A percentile compares a stretch with the other conserved stretches of the same genome.
Evolutionary conservation across 441 rosid genomes (phyloP).

Genomic region (Populus hybrid): DNA sequence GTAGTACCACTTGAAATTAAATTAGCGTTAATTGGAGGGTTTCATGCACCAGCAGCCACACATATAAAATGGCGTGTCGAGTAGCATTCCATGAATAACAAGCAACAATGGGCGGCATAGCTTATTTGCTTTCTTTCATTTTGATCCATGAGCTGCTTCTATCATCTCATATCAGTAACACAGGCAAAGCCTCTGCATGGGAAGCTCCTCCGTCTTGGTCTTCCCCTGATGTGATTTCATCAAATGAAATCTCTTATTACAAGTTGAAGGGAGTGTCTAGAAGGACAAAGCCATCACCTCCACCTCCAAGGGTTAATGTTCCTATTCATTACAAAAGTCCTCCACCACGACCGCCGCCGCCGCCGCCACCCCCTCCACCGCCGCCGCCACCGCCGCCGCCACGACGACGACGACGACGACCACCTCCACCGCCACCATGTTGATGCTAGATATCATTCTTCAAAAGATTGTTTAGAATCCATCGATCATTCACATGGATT

Average conservation of each 20-base stretch:
- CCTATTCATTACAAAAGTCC: not conserved
- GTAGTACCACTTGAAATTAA: no score
- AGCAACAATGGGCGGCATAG: not conserved
- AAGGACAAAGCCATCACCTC: not conserved
- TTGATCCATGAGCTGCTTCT: slow-evolving; percentile 3
- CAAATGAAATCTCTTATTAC: not conserved
- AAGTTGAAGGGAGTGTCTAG: not conserved
- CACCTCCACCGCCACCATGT: not conserved
- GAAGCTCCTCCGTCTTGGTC: not conserved
- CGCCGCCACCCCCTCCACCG: no score
- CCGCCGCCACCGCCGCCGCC: no score
- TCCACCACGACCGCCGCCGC: not conserved
- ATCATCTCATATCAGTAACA: not conserved
- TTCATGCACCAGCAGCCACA: not conserved
- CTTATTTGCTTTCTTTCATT: slow-evolving; percentile 3
- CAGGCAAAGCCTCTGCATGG: not conserved
- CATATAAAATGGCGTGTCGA: not conserved
- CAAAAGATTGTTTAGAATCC: not conserved
- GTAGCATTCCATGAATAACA: not conserved
- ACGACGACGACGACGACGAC: no score
- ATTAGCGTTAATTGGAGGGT: no score
- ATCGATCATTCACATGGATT: not conserved
- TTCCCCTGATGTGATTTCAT: not conserved
- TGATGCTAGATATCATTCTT: not conserved
- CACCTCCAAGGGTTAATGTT: slow-evolving; percentile 7